Percentiles rank a stretch among this genome's conserved stretches.
phyloP scores from a whole-genome alignment of 768 basidiomycete genomes.

The Xanthoconium purpureum region DNA sequence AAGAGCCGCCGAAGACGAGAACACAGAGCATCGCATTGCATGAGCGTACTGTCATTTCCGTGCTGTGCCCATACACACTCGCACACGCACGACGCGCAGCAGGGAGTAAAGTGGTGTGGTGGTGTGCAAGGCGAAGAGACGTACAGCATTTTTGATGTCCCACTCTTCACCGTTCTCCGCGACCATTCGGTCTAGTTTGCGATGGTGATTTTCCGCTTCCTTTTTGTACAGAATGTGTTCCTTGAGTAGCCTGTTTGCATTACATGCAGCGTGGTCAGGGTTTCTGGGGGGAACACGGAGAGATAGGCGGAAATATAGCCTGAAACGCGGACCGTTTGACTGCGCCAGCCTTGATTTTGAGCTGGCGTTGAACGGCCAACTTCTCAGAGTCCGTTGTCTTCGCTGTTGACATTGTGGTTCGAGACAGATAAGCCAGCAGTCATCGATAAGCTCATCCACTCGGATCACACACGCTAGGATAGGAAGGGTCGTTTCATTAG shows the following conservation, averaged over 20 bases:
- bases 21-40: constrained; percentile 13
- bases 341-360: constrained; percentile 73
- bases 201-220: constrained; percentile 59
- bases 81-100: constrained; percentile 19
- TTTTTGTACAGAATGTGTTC: constrained; percentile 64
- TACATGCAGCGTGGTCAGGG: constrained; percentile 12
- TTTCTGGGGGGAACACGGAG: background rate
- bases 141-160: constrained; percentile 73
- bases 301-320: constrained; percentile 16
- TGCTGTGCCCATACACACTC: constrained; percentile 21
- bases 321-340: constrained; percentile 53
- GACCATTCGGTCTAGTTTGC: constrained; percentile 59
- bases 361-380: constrained; percentile 52
- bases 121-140: constrained; percentile 27
- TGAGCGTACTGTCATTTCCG: constrained; percentile 30
- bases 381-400: constrained; percentile 17
- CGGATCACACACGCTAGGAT: background rate
- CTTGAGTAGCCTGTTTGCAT: constrained; percentile 53
- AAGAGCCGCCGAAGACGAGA: constrained; percentile 17
- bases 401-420: constrained; percentile 14
- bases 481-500: constrained; percentile 27
- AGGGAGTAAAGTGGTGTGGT: background rate
- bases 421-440: background rate
- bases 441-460: constrained; percentile 10
- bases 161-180: constrained; percentile 65